Evolutionary conservation across 306 rosid genomes (phyloP), one percentile per base, ranked within the genome.

Genomic region (Rosa chinensis): DNA sequence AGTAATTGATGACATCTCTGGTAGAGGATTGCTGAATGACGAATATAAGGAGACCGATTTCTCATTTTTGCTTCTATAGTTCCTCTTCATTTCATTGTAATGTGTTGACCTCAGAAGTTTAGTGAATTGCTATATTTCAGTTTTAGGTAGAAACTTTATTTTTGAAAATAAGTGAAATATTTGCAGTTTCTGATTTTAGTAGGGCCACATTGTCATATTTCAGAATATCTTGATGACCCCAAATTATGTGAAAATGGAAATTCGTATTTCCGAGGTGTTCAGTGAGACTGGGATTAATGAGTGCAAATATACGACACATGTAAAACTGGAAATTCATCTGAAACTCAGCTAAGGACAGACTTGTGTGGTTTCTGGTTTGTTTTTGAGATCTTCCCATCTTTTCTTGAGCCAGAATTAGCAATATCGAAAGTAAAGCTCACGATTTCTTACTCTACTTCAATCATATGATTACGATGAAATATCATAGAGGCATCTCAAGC

Each of bases 1-100:
- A 47, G 72, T 69, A 47, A 76, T 70, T 61, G 61, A 8, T 66
- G 49, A 23, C 76, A 25, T 71, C 72, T 66, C 62, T 53, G 50
- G 78, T 17, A 37, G 70, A 44, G 63, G 73, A 28, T 80, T 69
- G 49, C 63, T 12, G 58, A 68, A 56, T n/a, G 75, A 70, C 53
- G 47, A 75, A 55, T 20, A 43, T 20, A 12, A 61, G 72, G 79
- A 28, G 79, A 63, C 72, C 3, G 37, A 35, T 76, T 76, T 76
- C 37, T 20, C 68, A 25, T 45, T 47, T 63, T 47, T 28, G 6
- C 25, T 45, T 45, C 42, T 63, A 32, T 32, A 32, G 61, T 73
- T 35, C 6, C 62, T 32, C 62, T 10, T 43, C 14, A 3, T 48
- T 28, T 25, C n/a, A 61, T 44, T 18, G 43, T 64, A 58, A 44